phyloP scores from a whole-genome alignment of 768 basidiomycete species.

The Hortiboletus flavorubellus region DNA sequence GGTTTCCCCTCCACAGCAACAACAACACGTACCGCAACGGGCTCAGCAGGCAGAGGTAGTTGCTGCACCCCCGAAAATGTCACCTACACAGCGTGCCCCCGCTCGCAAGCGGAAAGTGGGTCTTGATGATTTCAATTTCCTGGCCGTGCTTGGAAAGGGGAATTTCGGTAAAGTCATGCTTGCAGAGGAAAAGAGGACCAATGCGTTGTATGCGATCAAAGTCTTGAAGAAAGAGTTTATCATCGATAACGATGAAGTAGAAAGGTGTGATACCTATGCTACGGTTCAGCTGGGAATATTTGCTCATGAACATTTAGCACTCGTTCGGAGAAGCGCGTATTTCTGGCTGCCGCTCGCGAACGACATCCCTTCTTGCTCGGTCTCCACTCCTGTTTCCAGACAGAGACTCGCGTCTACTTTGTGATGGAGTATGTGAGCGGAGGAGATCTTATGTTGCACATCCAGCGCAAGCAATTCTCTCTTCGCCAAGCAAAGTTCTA shows the following conservation, averaged over 20 bases:
- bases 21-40: conserved; percentile 25
- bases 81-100: conserved; percentile 40
- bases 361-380: conserved; percentile 97
- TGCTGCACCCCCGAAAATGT: conserved; percentile 29
- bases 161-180: conserved; percentile 99
- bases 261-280: conserved; percentile 60
- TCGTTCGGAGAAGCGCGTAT: conserved; percentile 98
- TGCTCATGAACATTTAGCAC: conserved; percentile 53
- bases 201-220: conserved; percentile 94
- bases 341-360: conserved; percentile 93
- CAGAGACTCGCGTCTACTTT: conserved; percentile 98
- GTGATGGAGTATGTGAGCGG: conserved; percentile 99
- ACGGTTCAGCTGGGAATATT: not conserved
- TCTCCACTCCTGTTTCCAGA: conserved; percentile 99
- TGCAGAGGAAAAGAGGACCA: conserved; percentile 94
- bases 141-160: conserved; percentile 97
- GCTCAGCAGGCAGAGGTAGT: conserved; percentile 31
- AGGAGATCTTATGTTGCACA: conserved; percentile 98
- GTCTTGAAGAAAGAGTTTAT: conserved; percentile 99
- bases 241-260: conserved; percentile 99
- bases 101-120: conserved; percentile 82
- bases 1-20: conserved; percentile 18
- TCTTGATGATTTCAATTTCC: conserved; percentile 97
- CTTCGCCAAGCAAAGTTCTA: conserved; percentile 99
- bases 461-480: conserved; percentile 98